Percentiles rank a stretch among this genome's conserved stretches.
These are phyloP conservation scores for Cytospora leucostoma DNA, from an alignment of 2,329 filamentous ascomycete genomes.

Conservation along the genomic window DNA sequence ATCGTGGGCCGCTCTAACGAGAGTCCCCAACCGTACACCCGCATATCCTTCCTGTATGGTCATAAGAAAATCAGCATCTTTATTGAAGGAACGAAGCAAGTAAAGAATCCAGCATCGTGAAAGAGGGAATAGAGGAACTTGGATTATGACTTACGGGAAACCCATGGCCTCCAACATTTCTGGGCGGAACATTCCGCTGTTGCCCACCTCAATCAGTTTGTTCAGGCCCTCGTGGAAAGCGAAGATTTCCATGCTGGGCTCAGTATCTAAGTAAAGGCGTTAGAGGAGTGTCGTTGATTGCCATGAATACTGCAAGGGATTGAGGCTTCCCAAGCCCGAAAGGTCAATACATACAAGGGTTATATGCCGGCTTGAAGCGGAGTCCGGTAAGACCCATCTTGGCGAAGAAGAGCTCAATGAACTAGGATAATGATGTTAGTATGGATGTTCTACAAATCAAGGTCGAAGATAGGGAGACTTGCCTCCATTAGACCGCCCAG, in stretches of 20 bases:
- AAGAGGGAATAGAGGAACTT: conserved; percentile 4
- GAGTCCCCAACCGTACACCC: conserved; percentile 92
- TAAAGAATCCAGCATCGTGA: neutral
- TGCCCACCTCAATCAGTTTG: conserved; percentile 96
- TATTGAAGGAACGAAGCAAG: neutral
- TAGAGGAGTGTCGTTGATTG: conserved; percentile 50
- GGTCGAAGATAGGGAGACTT: neutral
- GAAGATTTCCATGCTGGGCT: conserved; percentile 98
- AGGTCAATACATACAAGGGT: conserved; percentile 60
- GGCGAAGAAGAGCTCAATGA: conserved; percentile 93
- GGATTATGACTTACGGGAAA: conserved; percentile 53
- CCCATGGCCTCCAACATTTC: conserved; percentile 98
- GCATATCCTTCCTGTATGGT: conserved; percentile 68
- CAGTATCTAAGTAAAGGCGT: conserved; percentile 60
- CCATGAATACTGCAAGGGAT: too few species aligned
- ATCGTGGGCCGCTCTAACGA: conserved; percentile 93
- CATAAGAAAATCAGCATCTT: neutral
- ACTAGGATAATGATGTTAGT: conserved; percentile 45
- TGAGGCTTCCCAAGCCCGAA: neutral
- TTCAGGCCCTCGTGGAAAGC: conserved; percentile 85
- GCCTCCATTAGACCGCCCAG: conserved; percentile 78
- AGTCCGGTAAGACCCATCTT: conserved; percentile 89
- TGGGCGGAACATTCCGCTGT: conserved; percentile 97
- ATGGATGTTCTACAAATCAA: conserved; percentile 55
- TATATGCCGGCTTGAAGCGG: conserved; percentile 95